A percentile compares a stretch with the other conserved stretches of the same genome.
phyloP scores from a whole-genome alignment of 768 basidiomycete genomes.

The Lactifluus pinguis region DNA sequence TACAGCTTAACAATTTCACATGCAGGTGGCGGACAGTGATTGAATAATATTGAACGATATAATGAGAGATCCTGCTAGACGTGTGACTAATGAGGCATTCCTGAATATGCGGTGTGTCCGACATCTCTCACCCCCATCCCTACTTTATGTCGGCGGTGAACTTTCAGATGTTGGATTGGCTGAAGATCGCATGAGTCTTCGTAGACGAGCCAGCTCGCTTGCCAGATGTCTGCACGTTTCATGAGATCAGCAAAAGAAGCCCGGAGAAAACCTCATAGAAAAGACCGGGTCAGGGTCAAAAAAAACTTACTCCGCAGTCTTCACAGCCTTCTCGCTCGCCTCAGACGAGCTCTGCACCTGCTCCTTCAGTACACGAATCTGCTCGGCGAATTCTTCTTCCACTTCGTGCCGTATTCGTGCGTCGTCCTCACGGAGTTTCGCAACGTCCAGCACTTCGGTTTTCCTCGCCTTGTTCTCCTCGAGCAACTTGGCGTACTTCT shows the following conservation, averaged over 20 bases:
- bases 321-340: slow-evolving; percentile 48
- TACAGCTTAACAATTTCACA: no score
- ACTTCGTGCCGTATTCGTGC: slow-evolving; percentile 43
- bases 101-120: neutral
- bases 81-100: slow-evolving; percentile 13
- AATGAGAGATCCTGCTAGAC: slow-evolving; percentile 13
- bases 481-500: slow-evolving; percentile 58
- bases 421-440: slow-evolving; percentile 43
- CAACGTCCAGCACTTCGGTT: slow-evolving; percentile 37
- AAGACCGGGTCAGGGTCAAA: no score
- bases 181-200: slow-evolving; percentile 62
- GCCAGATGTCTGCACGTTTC: slow-evolving; percentile 40
- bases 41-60: slow-evolving; percentile 4
- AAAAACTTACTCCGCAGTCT: slow-evolving; percentile 51
- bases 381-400: slow-evolving; percentile 49
- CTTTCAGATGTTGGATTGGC: slow-evolving; percentile 20
- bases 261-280: no score
- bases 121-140: no score
- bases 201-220: slow-evolving; percentile 56
- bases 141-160: slow-evolving; percentile 9
- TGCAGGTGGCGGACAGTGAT: neutral
- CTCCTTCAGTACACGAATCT: slow-evolving; percentile 44
- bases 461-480: slow-evolving; percentile 54
- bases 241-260: slow-evolving; percentile 5
- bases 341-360: slow-evolving; percentile 45